Percentiles rank a stretch among this genome's conserved stretches.
These are phyloP conservation scores for Terfezia boudieri DNA, from an alignment of 495 filamentous ascomycete species.

Conservation along the genomic window DNA sequence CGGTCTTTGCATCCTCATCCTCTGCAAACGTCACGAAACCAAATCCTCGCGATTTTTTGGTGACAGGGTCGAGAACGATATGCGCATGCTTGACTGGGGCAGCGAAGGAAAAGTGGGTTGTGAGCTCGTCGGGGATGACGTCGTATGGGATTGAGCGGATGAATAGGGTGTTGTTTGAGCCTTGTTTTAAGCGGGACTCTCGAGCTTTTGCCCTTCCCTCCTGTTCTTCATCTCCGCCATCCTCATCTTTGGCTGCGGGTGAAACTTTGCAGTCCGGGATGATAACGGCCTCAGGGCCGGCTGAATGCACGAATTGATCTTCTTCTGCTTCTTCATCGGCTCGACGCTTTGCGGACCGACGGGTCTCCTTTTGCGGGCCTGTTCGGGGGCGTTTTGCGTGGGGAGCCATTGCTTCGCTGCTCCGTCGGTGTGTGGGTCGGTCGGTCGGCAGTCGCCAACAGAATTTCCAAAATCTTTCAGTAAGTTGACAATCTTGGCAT, in stretches of 20 bases:
- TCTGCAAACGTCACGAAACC: slow-evolving; percentile 96
- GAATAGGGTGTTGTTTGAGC: slow-evolving; percentile 40
- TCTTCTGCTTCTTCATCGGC: not conserved
- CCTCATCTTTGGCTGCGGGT: not conserved
- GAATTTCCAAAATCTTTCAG: not conserved
- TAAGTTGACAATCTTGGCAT: not conserved
- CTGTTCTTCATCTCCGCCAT: not conserved
- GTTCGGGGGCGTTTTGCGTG: not conserved
- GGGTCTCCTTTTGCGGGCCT: not conserved
- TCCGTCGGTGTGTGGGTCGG: not conserved
- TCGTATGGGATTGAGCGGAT: slow-evolving; percentile 60
- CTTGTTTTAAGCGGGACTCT: not conserved
- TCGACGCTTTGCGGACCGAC: not conserved
- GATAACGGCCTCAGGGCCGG: not conserved
- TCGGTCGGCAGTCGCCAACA: not conserved
- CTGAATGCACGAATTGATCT: not conserved
- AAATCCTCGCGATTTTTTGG: slow-evolving; percentile 71
- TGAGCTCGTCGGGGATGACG: slow-evolving; percentile 60
- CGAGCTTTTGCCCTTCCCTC: not conserved
- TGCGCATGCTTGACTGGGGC: slow-evolving; percentile 89
- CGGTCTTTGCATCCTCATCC: slow-evolving; percentile 63
- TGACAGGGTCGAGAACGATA: slow-evolving; percentile 56
- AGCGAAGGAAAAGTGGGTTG: slow-evolving; percentile 73
- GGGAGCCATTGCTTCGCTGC: not conserved
- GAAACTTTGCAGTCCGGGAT: not conserved